Percentiles rank a stretch among this genome's conserved stretches.
Evolutionary conservation across 179 eudicot genomes (phyloP).

Genomic region (Pouteria campechiana): DNA sequence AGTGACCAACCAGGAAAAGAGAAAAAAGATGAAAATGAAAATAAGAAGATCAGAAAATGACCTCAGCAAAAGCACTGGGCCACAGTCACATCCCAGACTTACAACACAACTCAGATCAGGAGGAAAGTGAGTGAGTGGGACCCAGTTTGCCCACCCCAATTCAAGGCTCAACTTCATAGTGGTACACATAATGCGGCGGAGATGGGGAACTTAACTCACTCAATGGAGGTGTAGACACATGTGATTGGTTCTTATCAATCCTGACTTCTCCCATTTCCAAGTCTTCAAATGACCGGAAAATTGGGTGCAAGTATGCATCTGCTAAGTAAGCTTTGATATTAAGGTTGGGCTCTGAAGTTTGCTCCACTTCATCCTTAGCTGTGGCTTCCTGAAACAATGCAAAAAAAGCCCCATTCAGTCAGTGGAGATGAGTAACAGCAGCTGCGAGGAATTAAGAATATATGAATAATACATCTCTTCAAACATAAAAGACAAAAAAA

Average conservation of each 20-base stretch:
- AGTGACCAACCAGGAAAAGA: too few relatives aligned
- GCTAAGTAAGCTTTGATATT: constrained; percentile 47
- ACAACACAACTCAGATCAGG: too few relatives aligned
- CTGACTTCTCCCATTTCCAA: constrained; percentile 52
- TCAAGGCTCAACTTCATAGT: constrained; percentile 17
- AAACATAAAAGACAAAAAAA: neutral
- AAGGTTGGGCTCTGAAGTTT: constrained; percentile 28
- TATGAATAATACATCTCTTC: neutral
- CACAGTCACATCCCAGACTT: too few relatives aligned
- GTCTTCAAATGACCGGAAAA: constrained; percentile 67
- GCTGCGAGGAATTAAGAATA: too few relatives aligned
- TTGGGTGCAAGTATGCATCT: constrained; percentile 87
- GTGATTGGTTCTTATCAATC: constrained; percentile 33
- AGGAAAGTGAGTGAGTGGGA: too few relatives aligned
- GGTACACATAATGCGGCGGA: constrained; percentile 8
- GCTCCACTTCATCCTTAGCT: constrained; percentile 62
- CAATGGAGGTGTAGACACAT: constrained; percentile 16
- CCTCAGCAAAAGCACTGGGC: too few relatives aligned
- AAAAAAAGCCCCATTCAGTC: too few relatives aligned
- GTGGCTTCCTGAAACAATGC: constrained; percentile 59
- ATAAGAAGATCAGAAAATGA: too few relatives aligned
- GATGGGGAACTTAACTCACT: constrained; percentile 13
- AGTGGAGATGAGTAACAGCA: too few relatives aligned
- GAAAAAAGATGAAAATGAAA: too few relatives aligned
- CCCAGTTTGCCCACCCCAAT: too few relatives aligned